Base-by-base conservation (phyloP, 1,139 yeast species). In the Nematodospora anomalae region DNA sequence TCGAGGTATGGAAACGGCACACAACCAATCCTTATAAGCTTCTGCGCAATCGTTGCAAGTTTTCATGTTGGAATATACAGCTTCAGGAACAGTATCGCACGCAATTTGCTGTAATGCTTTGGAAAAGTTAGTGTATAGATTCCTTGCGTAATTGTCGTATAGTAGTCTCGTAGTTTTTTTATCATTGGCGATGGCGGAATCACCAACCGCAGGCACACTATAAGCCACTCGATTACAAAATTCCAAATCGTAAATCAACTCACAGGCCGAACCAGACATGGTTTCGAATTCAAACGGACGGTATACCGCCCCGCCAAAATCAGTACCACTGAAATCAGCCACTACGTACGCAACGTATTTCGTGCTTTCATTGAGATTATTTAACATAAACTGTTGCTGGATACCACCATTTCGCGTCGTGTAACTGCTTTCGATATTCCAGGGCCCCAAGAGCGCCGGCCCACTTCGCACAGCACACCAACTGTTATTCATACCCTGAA, bases 1-100 rank as follows among this genome's bases (percentile, higher is more conserved):
- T 24, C 97, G 66, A 0, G 98, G 97, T n/a, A 92, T 85, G 0
- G 89, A 71, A 4, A 87, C 88, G 0, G 95, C 75, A 62, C 98
- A 92, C 13, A 92, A 69, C 98, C 98, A 92, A 51, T 83, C 74
- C 51, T 79, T 81, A 57, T 92, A 92, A 2, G 92, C 71, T 3
- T 58, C 50, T 1, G 76, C 74, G 57, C 98, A 92, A 51, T 86
- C 82, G 9, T 66, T 71, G 52, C 98, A 92, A 0, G 81, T 68
- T 34, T 78, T 59, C 22, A 89, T 53, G 11, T 95, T 88, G 1
- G 96, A 86, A 59, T 76, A 92, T 5, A 77, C 55, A 0, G 87
- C 74, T 42, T 81, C 90, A n/a, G 65, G 58, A 8, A 77, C 74
- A 0, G 87, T 79, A 51, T 90, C 81, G 59, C 98, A 92, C 1